Evolutionary conservation across 176 grass and related monocot species (phyloP), one percentile per base, ranked within the genome.

Genomic region (Elymus sibiricus): DNA sequence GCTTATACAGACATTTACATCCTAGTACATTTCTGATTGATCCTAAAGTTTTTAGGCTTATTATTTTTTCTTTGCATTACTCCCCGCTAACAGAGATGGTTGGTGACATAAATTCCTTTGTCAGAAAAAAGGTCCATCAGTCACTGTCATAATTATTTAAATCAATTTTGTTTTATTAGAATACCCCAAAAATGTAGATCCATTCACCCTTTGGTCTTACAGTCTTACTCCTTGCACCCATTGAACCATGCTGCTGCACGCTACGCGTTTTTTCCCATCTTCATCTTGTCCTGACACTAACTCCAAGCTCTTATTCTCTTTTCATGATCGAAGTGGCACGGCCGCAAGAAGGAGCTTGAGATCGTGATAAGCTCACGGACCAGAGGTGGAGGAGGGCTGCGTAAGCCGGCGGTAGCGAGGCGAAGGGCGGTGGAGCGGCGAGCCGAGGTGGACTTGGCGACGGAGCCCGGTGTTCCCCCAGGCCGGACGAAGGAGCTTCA

Each of bases 261-360:
- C 61, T 11, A 25, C 31, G 22, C 1, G 15, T 7, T 28, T 84
- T 22, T n/a, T 17, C 78, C 9, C 17, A 7, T 44, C 63, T 26
- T 16, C 22, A 14, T 81, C 79, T 67, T 24, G 12, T 22, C 3
- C 4, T 69, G 29, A 13, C 13, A 70, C 6, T 86, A 69, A 89
- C 68, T 74, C 11, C 4, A 70, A 86, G 2, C 34, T 71, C 37
- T 61, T 40, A 1, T 15, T 72, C 4, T 77, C 16, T 38, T 29
- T 73, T 25, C 19, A 83, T 78, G 31, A 19, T 72, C 40, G 0
- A 34, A 90, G 88, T 86, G 88, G 88, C 88, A 90, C 2, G 31
- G 58, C 35, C 84, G 79, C 1, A 90, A 90, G 42, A 90, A 86
- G 67, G 84, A 86, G 47, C 88, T 86, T 0, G 65, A 86, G 62